Percentiles rank a stretch among this genome's conserved stretches.
phyloP scores from a whole-genome alignment of 352 stramenopile genomes.

The Bremia lactucae region DNA sequence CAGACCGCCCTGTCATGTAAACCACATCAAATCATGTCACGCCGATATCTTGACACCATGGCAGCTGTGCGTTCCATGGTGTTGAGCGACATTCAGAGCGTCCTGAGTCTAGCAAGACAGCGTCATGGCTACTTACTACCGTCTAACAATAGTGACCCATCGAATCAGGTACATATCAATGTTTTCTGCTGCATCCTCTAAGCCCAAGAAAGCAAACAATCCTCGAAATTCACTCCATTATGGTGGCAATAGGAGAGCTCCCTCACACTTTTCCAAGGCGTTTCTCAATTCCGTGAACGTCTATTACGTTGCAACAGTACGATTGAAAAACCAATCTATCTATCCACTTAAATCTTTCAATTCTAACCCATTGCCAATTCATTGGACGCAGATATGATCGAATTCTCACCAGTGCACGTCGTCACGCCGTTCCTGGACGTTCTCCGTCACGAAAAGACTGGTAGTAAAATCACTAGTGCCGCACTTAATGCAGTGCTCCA shows the following conservation, averaged over 20 bases:
- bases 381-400: slow-evolving; percentile 34
- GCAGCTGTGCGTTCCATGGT: slow-evolving; percentile 34
- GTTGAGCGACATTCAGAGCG: slow-evolving; percentile 65
- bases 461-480: slow-evolving; percentile 86
- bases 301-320: slow-evolving; percentile 49
- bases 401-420: slow-evolving; percentile 46
- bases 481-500: slow-evolving; percentile 92
- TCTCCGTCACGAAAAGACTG: slow-evolving; percentile 87
- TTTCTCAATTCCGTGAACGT: slow-evolving; percentile 43
- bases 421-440: slow-evolving; percentile 92
- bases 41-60: slow-evolving; percentile 2
- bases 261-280: slow-evolving; percentile 47
- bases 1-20: too few relatives aligned
- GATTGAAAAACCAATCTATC: slow-evolving; percentile 1
- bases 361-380: slow-evolving; percentile 4
- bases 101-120: slow-evolving; percentile 46
- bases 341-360: not conserved
- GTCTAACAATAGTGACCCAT: slow-evolving; percentile 2
- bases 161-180: slow-evolving; percentile 12
- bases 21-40: too few relatives aligned
- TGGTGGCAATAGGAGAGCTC: slow-evolving; percentile 31
- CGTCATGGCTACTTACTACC: slow-evolving; percentile 44
- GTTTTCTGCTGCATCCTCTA: not conserved
- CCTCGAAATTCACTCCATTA: not conserved
- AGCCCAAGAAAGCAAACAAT: not conserved